A percentile compares a stretch with the other conserved stretches of the same genome.
phyloP scores from a whole-genome alignment of 129 eudicot species.

The Cynara cardunculus region DNA sequence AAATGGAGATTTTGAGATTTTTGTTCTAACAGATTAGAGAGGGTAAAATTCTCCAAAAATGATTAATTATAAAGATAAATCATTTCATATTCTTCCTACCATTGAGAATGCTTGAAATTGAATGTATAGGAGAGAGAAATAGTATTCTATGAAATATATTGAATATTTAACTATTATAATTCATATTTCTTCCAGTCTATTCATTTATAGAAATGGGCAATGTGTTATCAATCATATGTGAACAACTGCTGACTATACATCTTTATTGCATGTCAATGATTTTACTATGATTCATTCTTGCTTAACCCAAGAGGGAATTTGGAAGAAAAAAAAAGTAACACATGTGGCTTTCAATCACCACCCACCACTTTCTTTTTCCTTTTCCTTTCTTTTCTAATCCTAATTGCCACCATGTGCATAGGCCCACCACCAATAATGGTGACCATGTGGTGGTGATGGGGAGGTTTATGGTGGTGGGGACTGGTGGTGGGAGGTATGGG shows the following conservation, averaged over 20 bases:
- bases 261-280: conserved; percentile 17
- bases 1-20: too few species aligned
- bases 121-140: too few species aligned
- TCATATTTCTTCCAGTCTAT: too few species aligned
- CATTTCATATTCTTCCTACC: too few species aligned
- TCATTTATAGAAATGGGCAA: neutral
- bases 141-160: too few species aligned
- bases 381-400: too few species aligned
- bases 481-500: conserved; percentile 14
- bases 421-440: conserved; percentile 15
- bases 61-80: too few species aligned
- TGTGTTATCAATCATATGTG: neutral
- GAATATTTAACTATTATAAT: too few species aligned
- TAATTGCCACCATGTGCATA: conserved; percentile 24
- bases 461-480: conserved; percentile 31
- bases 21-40: too few species aligned
- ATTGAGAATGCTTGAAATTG: too few species aligned
- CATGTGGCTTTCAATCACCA: conserved; percentile 26
- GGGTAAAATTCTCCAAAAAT: too few species aligned
- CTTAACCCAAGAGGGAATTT: conserved; percentile 12
- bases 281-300: neutral
- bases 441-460: conserved; percentile 20
- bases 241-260: neutral
- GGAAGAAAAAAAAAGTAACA: neutral
- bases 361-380: conserved; percentile 15